Conservation (phyloP, 2,329 filamentous ascomycete genomes). For the Chrysosporium keratinophilum region DNA sequence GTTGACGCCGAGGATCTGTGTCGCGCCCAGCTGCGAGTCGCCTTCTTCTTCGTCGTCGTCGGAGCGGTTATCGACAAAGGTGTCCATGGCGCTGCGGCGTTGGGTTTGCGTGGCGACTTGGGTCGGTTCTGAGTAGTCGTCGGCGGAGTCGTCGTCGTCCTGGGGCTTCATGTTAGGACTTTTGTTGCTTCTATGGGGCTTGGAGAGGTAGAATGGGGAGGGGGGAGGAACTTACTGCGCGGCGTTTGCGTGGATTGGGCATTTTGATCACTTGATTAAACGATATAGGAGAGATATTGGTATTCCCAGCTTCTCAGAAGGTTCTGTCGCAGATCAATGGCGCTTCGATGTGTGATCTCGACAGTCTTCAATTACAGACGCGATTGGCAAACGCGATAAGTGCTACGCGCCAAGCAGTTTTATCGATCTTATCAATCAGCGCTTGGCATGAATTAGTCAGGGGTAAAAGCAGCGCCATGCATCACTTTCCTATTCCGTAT, state of each 20-base stretch:
- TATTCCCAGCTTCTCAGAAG: no score
- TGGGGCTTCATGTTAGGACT: neutral
- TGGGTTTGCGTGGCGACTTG: slow-evolving; percentile 12
- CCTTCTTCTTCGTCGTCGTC: neutral
- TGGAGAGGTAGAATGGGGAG: neutral
- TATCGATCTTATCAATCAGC: no score
- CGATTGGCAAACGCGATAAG: no score
- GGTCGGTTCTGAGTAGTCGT: slow-evolving; percentile 1
- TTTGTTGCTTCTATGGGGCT: neutral
- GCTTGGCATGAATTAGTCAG: no score
- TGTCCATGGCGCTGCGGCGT: slow-evolving; percentile 13
- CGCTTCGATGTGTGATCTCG: no score
- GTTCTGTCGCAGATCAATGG: no score
- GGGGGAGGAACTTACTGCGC: slow-evolving; percentile 10
- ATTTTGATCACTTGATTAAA: neutral
- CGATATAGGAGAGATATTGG: neutral
- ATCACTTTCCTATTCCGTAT: no score
- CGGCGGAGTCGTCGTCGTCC: slow-evolving; percentile 2
- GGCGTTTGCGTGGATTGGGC: slow-evolving; percentile 14
- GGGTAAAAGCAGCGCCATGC: no score
- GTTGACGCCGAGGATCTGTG: neutral
- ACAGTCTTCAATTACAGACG: no score
- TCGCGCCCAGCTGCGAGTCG: neutral
- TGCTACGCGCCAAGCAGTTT: no score
- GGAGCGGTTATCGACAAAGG: slow-evolving; percentile 6